Base-by-base conservation (phyloP, 2,329 filamentous ascomycete species). In the Claviceps quebecensis region DNA sequence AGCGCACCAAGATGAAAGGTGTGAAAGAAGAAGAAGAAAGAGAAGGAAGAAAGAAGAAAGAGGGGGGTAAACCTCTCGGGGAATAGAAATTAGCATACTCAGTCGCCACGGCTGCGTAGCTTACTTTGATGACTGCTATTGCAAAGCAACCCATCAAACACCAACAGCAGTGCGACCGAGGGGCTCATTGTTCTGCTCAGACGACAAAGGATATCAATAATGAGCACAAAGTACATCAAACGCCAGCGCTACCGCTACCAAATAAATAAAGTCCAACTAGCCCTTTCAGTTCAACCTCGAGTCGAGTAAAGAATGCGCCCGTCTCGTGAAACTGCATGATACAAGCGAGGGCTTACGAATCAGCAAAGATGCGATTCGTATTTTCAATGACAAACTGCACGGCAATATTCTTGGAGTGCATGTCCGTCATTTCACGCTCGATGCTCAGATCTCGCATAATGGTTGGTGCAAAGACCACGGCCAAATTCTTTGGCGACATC, bases 401-500 rank as follows among this genome's bases (percentile, higher is more conserved):
- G 5, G 88, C 88, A 56, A 85, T 77, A 60, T 95, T 95, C 76
- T 97, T 96, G 59, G 84, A 79, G 64, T 93, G 86, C 75, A 95
- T 95, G 65, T 98, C 93, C 34, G 84, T 91, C 82, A 98, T 94
- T 67, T 98, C 93, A 55, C 89, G 83, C 66, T 95, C 88, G 55
- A 97, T 78, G 61, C 84, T 91, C 63, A 83, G 77, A 52, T 94
- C 89, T 59, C 91, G 81, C 87, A 98, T 95, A 59, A 98, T 94
- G 1, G 93, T 98, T 7, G 93, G 93, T 8, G 93, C 93, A 65
- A 98, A 98, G 39, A 98, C 93, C 43, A 98, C 93, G 3, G 93
- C 89, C 55, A 97, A 72, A 64, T 98, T 98, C 69, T 94, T 87
- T 52, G 91, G 87, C 23, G 88, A 95, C 93, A 98, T 98, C 81